phyloP scores from a whole-genome alignment of 768 basidiomycete genomes.

The Amanita polypyramis region DNA sequence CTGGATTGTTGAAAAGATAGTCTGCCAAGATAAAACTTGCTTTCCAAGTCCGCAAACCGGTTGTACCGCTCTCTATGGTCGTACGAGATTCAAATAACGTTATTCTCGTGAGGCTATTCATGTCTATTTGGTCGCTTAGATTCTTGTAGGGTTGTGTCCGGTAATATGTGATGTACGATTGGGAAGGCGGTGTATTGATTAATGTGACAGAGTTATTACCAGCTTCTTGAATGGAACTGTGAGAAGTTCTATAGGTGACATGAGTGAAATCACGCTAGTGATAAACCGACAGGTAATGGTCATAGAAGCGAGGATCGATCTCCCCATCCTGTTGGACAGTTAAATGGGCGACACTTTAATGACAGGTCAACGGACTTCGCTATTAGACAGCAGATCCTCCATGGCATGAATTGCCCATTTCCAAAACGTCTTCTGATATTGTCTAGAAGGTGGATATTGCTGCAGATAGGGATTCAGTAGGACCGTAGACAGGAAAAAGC shows the following conservation, averaged over 20 bases:
- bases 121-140: conserved; percentile 11
- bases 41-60: conserved; percentile 71
- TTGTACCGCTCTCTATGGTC: conserved; percentile 67
- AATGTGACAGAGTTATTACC: conserved; percentile 10
- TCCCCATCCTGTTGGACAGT: conserved; percentile 36
- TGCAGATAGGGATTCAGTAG: conserved; percentile 42
- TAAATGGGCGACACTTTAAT: not conserved
- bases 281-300: conserved; percentile 42
- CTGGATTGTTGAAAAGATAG: conserved; percentile 45
- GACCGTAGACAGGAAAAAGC: conserved; percentile 42
- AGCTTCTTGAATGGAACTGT: not conserved
- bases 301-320: conserved; percentile 56
- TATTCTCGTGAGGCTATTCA: conserved; percentile 25
- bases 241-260: not conserved
- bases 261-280: not conserved
- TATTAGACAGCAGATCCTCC: conserved; percentile 30
- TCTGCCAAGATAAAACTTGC: conserved; percentile 60
- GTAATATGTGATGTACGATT: conserved; percentile 59
- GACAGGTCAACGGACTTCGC: conserved; percentile 31
- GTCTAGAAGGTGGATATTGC: conserved; percentile 48
- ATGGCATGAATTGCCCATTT: conserved; percentile 54
- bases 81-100: conserved; percentile 69
- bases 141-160: conserved; percentile 28
- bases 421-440: conserved; percentile 63
- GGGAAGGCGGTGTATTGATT: conserved; percentile 27